These are phyloP conservation scores for Vigna trinervia DNA, from an alignment of 306 rosid genomes.

Conservation along the genomic window DNA sequence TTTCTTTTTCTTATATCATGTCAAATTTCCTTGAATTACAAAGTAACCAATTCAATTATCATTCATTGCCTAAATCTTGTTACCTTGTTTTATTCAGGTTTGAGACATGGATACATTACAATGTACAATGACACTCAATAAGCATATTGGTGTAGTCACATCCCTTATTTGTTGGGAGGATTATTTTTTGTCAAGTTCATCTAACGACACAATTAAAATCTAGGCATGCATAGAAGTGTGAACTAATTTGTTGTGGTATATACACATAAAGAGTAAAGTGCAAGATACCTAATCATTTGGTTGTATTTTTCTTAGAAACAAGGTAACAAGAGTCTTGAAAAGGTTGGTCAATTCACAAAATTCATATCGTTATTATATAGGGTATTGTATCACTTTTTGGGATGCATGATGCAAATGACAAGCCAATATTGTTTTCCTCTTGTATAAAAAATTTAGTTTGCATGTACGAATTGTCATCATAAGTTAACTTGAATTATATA, in stretches of 20 bases:
- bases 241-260: slow-evolving; percentile 38
- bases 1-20: neutral
- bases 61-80: too few species aligned
- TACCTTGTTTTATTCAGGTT: slow-evolving; percentile 45
- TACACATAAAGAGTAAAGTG: slow-evolving; percentile 45
- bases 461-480: slow-evolving; percentile 59
- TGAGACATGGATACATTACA: slow-evolving; percentile 57
- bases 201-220: slow-evolving; percentile 47
- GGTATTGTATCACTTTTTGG: slow-evolving; percentile 53
- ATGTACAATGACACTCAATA: slow-evolving; percentile 50
- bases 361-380: neutral
- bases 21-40: neutral
- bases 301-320: neutral
- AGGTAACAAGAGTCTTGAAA: slow-evolving; percentile 10
- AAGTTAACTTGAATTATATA: slow-evolving; percentile 31
- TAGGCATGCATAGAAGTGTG: slow-evolving; percentile 46
- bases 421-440: slow-evolving; percentile 50
- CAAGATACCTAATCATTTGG: slow-evolving; percentile 31
- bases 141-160: slow-evolving; percentile 50
- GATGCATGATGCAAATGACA: slow-evolving; percentile 41
- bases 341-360: neutral
- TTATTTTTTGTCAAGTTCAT: slow-evolving; percentile 43
- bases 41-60: neutral
- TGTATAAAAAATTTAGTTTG: slow-evolving; percentile 50
- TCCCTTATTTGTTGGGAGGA: slow-evolving; percentile 47